Base-by-base conservation (phyloP, 2,329 filamentous ascomycete genomes). In the Rachicladosporium sp. region DNA sequence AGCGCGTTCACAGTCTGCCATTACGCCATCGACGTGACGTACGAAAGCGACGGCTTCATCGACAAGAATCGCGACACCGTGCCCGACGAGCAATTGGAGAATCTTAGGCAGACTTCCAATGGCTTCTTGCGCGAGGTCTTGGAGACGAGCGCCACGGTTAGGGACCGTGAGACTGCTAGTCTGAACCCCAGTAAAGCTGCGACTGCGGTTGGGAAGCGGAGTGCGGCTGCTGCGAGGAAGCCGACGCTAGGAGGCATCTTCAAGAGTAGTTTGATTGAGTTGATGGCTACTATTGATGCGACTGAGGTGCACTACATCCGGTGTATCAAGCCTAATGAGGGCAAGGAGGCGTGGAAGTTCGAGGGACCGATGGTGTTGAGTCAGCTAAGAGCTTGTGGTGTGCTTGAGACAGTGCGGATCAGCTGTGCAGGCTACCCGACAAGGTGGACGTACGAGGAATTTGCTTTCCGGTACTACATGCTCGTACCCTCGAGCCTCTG, bases 41-140 rank as follows among this genome's bases (percentile, higher is more conserved):
- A 98, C 60, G 91, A 98, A 63, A 96, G 89, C 2, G 91, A 98
- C 53, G 91, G 91, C 35, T 98, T 98, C 65, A 95, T 98, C 55
- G 93, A 98, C 63, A 98, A 98, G 74, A 98, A 98, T 64, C 79
- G 91, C 61, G 91, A 98, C 62, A 98, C 93, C 12, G 91, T 98
- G 35, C 91, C 91, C 4, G 91, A 98, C 57, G 91, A 98, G 66
- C 91, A 96, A 59, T 84, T 98, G 79, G 87, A 91, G 43, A 82
- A 98, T 30, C 73, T 98, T 48, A 81, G 78, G 51, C 78, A 79
- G 37, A 93, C 87, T 1, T 80, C 76, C 27, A 98, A 95, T 63
- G 67, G 69, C 36, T 98, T 98, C 69, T 70, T 98, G 41, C 76
- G 74, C 33, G 75, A 86, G 42, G 86, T 98, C 5, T 66, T 98